A percentile compares a stretch with the other conserved stretches of the same genome.
Conservation (phyloP, 257 asterid species). For the Ligustrum vulgare region DNA sequence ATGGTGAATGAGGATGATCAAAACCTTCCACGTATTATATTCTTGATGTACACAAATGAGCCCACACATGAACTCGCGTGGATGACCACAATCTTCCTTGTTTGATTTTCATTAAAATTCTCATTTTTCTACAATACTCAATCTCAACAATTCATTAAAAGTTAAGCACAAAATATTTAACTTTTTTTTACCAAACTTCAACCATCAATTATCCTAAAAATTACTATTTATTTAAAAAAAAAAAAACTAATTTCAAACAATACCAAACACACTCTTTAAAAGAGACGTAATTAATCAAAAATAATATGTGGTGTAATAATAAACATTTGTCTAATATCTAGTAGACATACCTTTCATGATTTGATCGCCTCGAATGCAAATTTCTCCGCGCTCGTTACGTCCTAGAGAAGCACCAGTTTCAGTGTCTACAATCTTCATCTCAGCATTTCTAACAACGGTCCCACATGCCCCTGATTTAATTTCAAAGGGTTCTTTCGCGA, state of each 20-base stretch:
- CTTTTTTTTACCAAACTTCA: too few species aligned
- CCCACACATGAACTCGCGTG: background rate
- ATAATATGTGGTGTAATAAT: background rate
- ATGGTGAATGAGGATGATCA: background rate
- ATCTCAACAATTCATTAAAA: too few species aligned
- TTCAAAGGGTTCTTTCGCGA: slow-evolving; percentile 77
- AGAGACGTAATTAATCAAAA: background rate
- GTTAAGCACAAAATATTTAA: too few species aligned
- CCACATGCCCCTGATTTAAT: slow-evolving; percentile 94
- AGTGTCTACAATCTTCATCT: slow-evolving; percentile 77
- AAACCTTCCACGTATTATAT: background rate
- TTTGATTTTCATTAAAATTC: too few species aligned
- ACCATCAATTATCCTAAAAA: too few species aligned
- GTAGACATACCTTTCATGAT: slow-evolving; percentile 80
- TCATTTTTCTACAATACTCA: too few species aligned
- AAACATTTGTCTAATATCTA: background rate
- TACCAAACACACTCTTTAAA: background rate
- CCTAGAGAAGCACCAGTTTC: slow-evolving; percentile 64
- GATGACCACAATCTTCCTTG: too few species aligned
- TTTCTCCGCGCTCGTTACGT: slow-evolving; percentile 81
- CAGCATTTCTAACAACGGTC: slow-evolving; percentile 86
- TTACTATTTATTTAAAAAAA: too few species aligned
- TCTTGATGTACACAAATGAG: background rate
- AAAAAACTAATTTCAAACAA: too few species aligned
- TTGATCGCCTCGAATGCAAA: slow-evolving; percentile 85